A percentile compares a stretch with the other conserved stretches of the same genome.
These are phyloP conservation scores for Candida nonsorbophila DNA, from an alignment of 805 yeast species.

Conservation along the genomic window DNA sequence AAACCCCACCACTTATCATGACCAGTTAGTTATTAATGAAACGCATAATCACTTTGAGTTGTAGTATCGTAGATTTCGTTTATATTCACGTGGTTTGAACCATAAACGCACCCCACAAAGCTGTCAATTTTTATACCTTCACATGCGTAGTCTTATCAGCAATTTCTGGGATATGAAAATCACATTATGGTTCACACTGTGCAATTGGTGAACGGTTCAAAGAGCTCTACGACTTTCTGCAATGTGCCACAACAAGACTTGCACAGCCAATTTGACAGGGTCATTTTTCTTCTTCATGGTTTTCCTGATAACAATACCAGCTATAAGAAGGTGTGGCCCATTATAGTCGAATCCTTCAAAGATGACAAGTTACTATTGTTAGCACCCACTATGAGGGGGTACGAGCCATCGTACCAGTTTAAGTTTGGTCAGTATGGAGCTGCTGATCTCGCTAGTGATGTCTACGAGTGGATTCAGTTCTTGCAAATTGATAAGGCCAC, in stretches of 20 bases:
- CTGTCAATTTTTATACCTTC: too few species aligned
- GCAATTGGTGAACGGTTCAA: conserved; percentile 6
- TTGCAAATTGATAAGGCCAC: conserved; percentile 1
- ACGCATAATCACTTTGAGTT: too few species aligned
- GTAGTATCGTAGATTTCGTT: too few species aligned
- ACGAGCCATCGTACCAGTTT: conserved; percentile 27
- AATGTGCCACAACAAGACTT: conserved; percentile 4
- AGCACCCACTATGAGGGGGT: conserved; percentile 34
- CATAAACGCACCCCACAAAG: too few species aligned
- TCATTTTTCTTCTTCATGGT: conserved; percentile 28
- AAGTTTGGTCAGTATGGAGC: conserved; percentile 17
- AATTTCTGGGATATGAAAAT: too few species aligned
- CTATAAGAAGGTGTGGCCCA: conserved; percentile 18
- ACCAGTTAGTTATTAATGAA: too few species aligned
- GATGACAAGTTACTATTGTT: conserved; percentile 16
- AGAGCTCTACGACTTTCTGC: conserved; percentile 6
- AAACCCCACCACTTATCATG: too few species aligned
- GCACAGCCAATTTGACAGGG: conserved; percentile 7
- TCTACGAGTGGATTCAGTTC: conserved; percentile 24
- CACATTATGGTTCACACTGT: conserved; percentile 3
- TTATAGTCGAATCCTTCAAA: conserved; percentile 12
- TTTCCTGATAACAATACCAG: conserved; percentile 34
- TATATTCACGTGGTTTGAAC: too few species aligned
- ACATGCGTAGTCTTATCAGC: too few species aligned
- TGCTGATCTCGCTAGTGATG: conserved; percentile 27